Evolutionary conservation across 2,329 filamentous ascomycete genomes (phyloP).

Genomic region (Xylaria sp.): DNA sequence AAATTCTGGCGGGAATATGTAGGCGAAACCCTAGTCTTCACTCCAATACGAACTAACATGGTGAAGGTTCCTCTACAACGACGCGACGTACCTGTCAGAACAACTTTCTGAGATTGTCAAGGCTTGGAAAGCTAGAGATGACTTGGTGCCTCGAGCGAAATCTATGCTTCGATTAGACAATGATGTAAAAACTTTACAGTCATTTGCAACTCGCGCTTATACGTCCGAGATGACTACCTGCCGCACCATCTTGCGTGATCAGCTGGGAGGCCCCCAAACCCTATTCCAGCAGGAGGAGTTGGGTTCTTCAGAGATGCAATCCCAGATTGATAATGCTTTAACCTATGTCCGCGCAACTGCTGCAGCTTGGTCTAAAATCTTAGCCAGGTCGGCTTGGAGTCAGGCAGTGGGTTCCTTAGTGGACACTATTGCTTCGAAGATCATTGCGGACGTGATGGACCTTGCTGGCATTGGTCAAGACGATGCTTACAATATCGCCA

Average conservation of each 20-base stretch:
- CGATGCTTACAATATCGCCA: conserved; percentile 66
- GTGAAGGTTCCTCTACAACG: conserved; percentile 70
- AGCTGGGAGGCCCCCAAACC: conserved; percentile 65
- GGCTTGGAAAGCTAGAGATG: conserved; percentile 59
- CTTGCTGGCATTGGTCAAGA: conserved; percentile 66
- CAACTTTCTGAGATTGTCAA: conserved; percentile 55
- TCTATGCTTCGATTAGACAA: conserved; percentile 64
- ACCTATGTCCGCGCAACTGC: conserved; percentile 60
- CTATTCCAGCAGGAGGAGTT: conserved; percentile 63
- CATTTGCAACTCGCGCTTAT: conserved; percentile 67
- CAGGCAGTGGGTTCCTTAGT: conserved; percentile 66
- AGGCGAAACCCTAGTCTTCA: conserved; percentile 36
- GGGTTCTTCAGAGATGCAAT: conserved; percentile 47
- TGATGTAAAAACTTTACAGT: conserved; percentile 64
- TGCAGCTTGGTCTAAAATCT: conserved; percentile 61
- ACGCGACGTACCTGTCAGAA: conserved; percentile 68
- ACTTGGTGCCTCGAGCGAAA: conserved; percentile 56
- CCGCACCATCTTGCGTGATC: conserved; percentile 65
- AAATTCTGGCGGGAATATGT: conserved; percentile 69
- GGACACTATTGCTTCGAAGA: conserved; percentile 63
- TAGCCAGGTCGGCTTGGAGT: conserved; percentile 66
- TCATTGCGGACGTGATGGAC: conserved; percentile 67
- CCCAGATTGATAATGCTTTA: conserved; percentile 57
- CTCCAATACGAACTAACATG: conserved; percentile 14
- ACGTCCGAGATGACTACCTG: conserved; percentile 65